These are phyloP conservation scores for Prunus armeniaca DNA, from an alignment of 306 rosid species.

Conservation along the genomic window DNA sequence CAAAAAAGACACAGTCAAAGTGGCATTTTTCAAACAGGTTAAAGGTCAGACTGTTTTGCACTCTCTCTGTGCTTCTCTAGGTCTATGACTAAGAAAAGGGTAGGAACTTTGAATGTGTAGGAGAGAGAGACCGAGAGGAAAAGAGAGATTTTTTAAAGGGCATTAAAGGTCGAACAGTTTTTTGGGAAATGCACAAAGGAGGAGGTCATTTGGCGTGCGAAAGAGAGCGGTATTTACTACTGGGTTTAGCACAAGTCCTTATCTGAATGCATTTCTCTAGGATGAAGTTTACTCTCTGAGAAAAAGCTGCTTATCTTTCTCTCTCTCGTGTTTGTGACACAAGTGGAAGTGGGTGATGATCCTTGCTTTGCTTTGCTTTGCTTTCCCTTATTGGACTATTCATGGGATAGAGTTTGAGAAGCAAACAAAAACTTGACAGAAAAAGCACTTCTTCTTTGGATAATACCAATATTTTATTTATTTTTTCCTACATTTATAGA, in stretches of 20 bases:
- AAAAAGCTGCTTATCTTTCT: conserved; percentile 19
- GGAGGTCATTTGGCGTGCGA: conserved; percentile 27
- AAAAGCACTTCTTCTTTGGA: conserved; percentile 50
- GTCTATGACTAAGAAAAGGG: conserved; percentile 5
- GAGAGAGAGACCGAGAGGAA: background rate
- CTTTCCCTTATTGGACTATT: conserved; percentile 2
- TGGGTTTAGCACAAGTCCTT: conserved; percentile 55
- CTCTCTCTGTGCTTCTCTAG: conserved; percentile 13
- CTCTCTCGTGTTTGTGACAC: conserved; percentile 11
- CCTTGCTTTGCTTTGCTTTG: conserved; percentile 24
- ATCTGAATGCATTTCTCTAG: conserved; percentile 61
- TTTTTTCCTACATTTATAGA: background rate
- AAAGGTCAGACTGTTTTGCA: conserved; percentile 8
- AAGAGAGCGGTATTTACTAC: conserved; percentile 32
- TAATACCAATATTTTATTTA: conserved; percentile 35
- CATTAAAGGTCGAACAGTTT: conserved; percentile 33
- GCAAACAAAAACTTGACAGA: conserved; percentile 45
- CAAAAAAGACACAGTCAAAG: conserved; percentile 23
- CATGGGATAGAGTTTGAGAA: conserved; percentile 27
- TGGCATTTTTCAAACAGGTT: conserved; percentile 30
- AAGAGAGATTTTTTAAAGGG: conserved; percentile 5
- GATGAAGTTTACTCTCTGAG: conserved; percentile 27
- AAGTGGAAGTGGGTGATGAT: conserved; percentile 40
- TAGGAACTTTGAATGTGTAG: conserved; percentile 14
- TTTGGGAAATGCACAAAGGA: conserved; percentile 31